Conservation (phyloP, 305 asterid genomes). For the Vinca major region DNA sequence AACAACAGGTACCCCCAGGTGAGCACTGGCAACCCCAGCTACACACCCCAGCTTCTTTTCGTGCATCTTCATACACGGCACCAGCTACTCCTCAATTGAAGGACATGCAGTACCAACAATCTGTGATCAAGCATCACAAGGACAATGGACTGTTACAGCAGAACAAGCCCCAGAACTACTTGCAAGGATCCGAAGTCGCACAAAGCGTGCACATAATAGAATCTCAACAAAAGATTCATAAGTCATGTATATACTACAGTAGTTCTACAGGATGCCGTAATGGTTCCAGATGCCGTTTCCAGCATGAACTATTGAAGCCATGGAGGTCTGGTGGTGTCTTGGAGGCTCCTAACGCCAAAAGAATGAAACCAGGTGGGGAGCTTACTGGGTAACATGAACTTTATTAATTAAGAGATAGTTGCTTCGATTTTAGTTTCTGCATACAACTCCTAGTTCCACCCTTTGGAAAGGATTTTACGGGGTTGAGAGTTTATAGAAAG, state of each 20-base stretch:
- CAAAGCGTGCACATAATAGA: constrained; percentile 2
- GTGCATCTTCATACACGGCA: neutral
- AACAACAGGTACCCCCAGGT: neutral
- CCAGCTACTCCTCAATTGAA: constrained; percentile 9
- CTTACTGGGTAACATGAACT: neutral
- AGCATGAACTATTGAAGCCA: constrained; percentile 18
- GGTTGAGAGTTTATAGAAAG: neutral
- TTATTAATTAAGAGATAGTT: neutral
- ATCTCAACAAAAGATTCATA: constrained; percentile 10
- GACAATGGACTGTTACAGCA: constrained; percentile 9
- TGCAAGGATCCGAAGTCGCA: constrained; percentile 20
- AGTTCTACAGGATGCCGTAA: constrained; percentile 27
- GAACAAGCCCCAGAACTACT: constrained; percentile 15
- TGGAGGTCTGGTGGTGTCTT: constrained; percentile 10
- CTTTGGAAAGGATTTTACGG: neutral
- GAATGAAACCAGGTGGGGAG: constrained; percentile 14
- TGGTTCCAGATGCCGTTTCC: constrained; percentile 23
- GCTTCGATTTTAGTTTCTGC: neutral
- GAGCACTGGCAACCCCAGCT: neutral
- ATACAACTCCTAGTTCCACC: neutral
- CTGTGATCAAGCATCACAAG: constrained; percentile 21
- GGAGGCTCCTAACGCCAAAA: constrained; percentile 20
- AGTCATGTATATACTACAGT: constrained; percentile 21
- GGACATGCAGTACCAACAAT: constrained; percentile 15
- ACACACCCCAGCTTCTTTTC: neutral